Evolutionary conservation across 192 early-diverging fungal genomes (phyloP).

Genomic region (Phlyctochytrium planicorne): DNA sequence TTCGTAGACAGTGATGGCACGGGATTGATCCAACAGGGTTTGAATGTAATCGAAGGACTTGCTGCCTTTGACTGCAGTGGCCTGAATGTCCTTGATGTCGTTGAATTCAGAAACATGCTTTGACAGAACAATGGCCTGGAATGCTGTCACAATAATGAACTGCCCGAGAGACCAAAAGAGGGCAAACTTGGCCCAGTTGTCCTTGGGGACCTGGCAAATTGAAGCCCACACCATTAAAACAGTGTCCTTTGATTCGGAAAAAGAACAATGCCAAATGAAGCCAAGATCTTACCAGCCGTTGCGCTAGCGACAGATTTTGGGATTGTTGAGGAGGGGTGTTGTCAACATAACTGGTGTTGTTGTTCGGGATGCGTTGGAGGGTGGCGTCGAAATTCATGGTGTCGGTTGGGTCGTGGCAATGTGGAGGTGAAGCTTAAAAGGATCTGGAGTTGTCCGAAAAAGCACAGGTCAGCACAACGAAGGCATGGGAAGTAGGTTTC

Average conservation of each 20-base stretch:
- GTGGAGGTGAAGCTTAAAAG: too few relatives aligned
- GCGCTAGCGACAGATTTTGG: slow-evolving; percentile 1
- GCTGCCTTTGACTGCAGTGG: neutral
- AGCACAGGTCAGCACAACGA: too few relatives aligned
- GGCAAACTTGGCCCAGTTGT: slow-evolving; percentile 38
- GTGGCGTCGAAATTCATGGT: slow-evolving; percentile 33
- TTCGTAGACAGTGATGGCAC: slow-evolving; percentile 47
- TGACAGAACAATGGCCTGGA: slow-evolving; percentile 20
- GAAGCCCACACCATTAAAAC: too few relatives aligned
- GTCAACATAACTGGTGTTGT: neutral
- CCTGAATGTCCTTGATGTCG: neutral
- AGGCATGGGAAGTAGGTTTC: too few relatives aligned
- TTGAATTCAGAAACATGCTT: slow-evolving; percentile 17
- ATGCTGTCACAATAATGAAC: slow-evolving; percentile 23
- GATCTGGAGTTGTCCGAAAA: too few relatives aligned
- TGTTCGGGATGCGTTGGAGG: slow-evolving; percentile 17
- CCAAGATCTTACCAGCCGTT: slow-evolving; percentile 2
- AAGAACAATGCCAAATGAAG: too few relatives aligned
- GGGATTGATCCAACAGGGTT: slow-evolving; percentile 11
- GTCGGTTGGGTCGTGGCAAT: neutral
- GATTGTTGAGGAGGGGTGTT: slow-evolving; percentile 5
- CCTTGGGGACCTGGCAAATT: slow-evolving; percentile 30
- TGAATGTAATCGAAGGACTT: neutral
- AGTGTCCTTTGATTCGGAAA: too few relatives aligned
- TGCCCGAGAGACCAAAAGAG: slow-evolving; percentile 35